phyloP scores from a whole-genome alignment of 306 rosid species.

The Corylus americana region DNA sequence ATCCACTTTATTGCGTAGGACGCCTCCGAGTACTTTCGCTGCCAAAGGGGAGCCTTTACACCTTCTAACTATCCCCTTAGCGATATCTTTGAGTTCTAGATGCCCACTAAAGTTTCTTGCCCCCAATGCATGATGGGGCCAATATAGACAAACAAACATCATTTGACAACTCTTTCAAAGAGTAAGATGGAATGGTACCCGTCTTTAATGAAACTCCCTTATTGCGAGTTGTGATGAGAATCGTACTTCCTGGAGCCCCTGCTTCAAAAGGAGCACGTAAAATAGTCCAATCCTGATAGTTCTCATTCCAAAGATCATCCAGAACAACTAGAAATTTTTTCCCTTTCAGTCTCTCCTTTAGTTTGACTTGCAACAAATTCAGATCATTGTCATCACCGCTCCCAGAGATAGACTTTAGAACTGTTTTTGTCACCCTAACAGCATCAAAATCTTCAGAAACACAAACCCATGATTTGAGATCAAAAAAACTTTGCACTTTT shows the following conservation, averaged over 20 bases:
- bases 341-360: too few species aligned
- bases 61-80: neutral
- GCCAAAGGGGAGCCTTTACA: conserved; percentile 1
- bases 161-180: neutral
- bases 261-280: neutral
- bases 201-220: neutral
- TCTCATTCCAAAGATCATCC: neutral
- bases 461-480: too few species aligned
- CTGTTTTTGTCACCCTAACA: too few species aligned
- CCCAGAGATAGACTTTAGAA: too few species aligned
- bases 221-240: conserved; percentile 5
- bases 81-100: neutral
- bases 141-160: conserved; percentile 9
- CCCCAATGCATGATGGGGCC: conserved; percentile 6
- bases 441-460: too few species aligned
- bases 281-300: neutral
- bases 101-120: neutral
- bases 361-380: too few species aligned
- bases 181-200: neutral
- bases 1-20: neutral
- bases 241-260: too few species aligned
- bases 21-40: conserved; percentile 9
- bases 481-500: too few species aligned
- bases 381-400: too few species aligned
- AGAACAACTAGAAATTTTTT: too few species aligned